Base-by-base conservation (phyloP, 805 yeast species). In the Saturnispora silvae region DNA sequence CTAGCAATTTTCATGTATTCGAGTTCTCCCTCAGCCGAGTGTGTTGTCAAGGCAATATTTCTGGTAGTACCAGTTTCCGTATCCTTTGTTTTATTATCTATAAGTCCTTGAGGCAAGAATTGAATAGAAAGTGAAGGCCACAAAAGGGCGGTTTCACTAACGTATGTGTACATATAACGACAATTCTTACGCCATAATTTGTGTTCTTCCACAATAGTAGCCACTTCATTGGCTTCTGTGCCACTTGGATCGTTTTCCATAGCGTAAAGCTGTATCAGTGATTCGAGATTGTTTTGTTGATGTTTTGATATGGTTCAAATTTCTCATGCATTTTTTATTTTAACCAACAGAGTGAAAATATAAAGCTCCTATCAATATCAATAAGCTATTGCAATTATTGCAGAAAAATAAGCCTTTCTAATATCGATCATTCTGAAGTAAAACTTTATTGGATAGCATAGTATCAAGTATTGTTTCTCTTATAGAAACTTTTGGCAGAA, bases 51-150 rank as follows among this genome's bases (percentile, higher is more conserved):
- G 8, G 81, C 49, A 40, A 82, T 47, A 37, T 71, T 68, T 44
- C 80, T 68, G 19, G 46, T 41, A 22, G 41, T 59, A 5, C 59
- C 52, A 29, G 31, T 44, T n/a, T 57, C 55, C 0, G 51, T 48
- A 18, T 51, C 59, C 17, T 48, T 54, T 3, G 39, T 36, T 33
- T 40, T 49, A 40, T 38, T 56, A 8, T 34, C 43, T 31, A 53
- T 51, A 4, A 56, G 49, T 20, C 40, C 45, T 4, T 60, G 61
- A 0, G 86, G 87, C 6, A 79, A 54, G 87, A 92, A 82, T 56
- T 82, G 83, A 4, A 80, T 68, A 1, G 89, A 77, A 34, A 82
- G 62, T 3, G 87, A 77, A 2, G 94, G 94, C 94, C 94, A 82
- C 10, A 77, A 72, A 31, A 82, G 59, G 3, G 81, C 83, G 0